Conservation (phyloP, 2,329 filamentous ascomycete genomes). For the Cyanodermella asteris region DNA sequence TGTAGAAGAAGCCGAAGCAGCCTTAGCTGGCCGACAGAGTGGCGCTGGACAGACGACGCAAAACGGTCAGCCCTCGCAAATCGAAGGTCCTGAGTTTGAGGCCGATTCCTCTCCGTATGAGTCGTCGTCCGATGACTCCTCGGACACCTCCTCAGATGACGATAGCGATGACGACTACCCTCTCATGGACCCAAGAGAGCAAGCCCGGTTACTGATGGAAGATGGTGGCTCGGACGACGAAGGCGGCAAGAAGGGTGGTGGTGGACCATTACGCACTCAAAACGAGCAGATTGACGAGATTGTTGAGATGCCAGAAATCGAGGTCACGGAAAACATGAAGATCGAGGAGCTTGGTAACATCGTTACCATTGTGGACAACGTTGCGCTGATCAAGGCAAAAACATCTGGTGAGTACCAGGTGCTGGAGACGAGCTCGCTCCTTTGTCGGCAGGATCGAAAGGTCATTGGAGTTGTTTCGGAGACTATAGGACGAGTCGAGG, state of each 20-base stretch:
- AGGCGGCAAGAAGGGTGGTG: constrained; percentile 21
- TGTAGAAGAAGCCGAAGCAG: constrained; percentile 4
- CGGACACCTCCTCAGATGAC: constrained; percentile 37
- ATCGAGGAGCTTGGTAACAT: constrained; percentile 56
- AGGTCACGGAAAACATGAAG: constrained; percentile 54
- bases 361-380: constrained; percentile 56
- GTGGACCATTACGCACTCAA: constrained; percentile 46
- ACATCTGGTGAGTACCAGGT: constrained; percentile 66
- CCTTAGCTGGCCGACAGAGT: constrained; percentile 2
- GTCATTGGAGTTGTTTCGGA: constrained; percentile 70
- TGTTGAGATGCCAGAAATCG: constrained; percentile 53
- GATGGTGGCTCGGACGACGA: constrained; percentile 66
- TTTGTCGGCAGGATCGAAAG: constrained; percentile 54
- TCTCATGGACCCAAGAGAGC: constrained; percentile 59
- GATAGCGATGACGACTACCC: constrained; percentile 37
- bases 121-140: constrained; percentile 38
- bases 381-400: constrained; percentile 56
- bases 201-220: constrained; percentile 67
- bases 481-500: constrained; percentile 63
- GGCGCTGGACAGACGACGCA: constrained; percentile 5
- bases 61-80: too few relatives aligned
- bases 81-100: constrained; percentile 65
- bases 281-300: constrained; percentile 50
- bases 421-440: constrained; percentile 60
- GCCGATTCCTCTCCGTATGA: constrained; percentile 55